Base-by-base conservation (phyloP, 2,329 filamentous ascomycete genomes). In the Monilinia vaccinii-corymbosi region DNA sequence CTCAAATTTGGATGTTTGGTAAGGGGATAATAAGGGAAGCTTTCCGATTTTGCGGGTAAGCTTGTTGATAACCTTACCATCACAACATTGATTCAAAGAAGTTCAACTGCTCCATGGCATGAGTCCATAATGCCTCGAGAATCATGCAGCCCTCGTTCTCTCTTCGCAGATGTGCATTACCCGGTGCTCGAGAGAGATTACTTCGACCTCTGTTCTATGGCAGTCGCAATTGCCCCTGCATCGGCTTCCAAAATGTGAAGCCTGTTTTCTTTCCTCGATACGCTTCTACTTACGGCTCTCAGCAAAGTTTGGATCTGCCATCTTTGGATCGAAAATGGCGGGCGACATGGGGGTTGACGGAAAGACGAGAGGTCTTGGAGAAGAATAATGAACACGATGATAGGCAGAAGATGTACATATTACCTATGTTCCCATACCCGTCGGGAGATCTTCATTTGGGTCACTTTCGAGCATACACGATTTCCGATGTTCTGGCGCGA, bases 351-450 rank as follows among this genome's bases (percentile, higher is more conserved):
- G 34, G 52, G 18, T 32, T 49, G 16, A 25, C 31, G 36, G 50
- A 61, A 25, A 42, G 28, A 44, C n/a, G 8, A 31, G 16, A 23
- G 21, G 13, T n/a, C 11, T 23, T 14, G 28, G 28, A 11, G 23
- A 34, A 44, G 25, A 36, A 38, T 16, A 11, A 13, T 9, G 31
- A 9, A 32, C 25, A 8, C 23, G 9, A 36, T 25, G 10, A 61
- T 38, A 18, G 10, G 2, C 47, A 73, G 46, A 74, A 74, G 60
- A 79, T 78, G 73, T 96, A 93, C 72, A 83, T 96, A 63, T 78
- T 96, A 58, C 87, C 91, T 65, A 96, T 96, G 91, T 96, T 96
- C 71, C 91, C 91, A 0, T 96, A 96, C 72, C 91, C 91, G 1
- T 96, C 91, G 0, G 91, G 91, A 34, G 86, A 85, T 34, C 80